phyloP scores from a whole-genome alignment of 164 flowering plant species.

The Macadamia tetraphylla region DNA sequence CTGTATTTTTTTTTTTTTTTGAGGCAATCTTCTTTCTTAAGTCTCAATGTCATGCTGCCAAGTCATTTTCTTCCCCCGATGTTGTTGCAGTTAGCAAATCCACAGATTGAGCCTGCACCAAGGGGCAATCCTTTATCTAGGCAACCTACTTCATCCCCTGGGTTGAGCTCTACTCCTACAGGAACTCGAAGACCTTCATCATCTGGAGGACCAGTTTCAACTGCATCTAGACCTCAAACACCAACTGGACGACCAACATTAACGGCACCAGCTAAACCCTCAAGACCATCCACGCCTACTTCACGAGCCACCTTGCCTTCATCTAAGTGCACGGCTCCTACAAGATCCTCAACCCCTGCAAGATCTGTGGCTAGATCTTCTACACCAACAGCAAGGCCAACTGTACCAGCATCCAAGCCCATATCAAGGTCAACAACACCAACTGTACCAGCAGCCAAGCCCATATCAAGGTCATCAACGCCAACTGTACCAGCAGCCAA shows the following conservation, averaged over 20 bases:
- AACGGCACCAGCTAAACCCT: conserved; percentile 28
- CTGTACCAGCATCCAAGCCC: conserved; percentile 20
- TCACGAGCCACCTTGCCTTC: conserved; percentile 55
- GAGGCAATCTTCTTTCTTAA: not conserved
- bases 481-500: conserved; percentile 31
- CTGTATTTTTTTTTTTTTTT: not conserved
- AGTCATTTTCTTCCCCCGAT: conserved; percentile 3
- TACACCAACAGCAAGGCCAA: conserved; percentile 25
- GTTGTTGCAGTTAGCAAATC: conserved; percentile 56
- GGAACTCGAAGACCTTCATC: conserved; percentile 73
- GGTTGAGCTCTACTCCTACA: conserved; percentile 49
- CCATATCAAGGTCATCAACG: conserved; percentile 7
- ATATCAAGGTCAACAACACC: conserved; percentile 50
- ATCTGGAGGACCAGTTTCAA: conserved; percentile 38
- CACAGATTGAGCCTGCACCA: conserved; percentile 51
- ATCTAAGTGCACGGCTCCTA: conserved; percentile 30
- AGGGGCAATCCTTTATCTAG: conserved; percentile 51
- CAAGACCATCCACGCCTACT: conserved; percentile 83
- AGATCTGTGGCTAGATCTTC: conserved; percentile 21
- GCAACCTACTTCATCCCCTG: conserved; percentile 59
- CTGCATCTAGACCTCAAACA: conserved; percentile 50
- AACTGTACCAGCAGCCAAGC: conserved; percentile 8
- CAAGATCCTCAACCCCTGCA: conserved; percentile 47
- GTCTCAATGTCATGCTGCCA: not conserved
- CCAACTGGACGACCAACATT: conserved; percentile 57